A percentile compares a stretch with the other conserved stretches of the same genome.
These are phyloP conservation scores for Auriscalpium microsporum DNA, from an alignment of 768 basidiomycete genomes.

Conservation along the genomic window DNA sequence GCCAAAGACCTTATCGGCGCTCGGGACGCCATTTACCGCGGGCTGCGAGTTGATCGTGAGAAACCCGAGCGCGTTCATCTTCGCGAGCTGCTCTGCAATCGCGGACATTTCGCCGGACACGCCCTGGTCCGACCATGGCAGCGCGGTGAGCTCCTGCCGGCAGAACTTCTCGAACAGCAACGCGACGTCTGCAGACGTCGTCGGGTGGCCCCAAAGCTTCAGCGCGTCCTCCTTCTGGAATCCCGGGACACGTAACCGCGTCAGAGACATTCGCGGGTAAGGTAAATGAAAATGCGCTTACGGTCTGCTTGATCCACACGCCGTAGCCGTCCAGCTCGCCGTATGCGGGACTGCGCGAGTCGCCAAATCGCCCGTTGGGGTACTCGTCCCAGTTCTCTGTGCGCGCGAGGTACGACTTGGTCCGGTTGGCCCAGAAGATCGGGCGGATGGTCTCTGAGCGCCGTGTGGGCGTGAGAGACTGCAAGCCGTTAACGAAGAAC, in stretches of 20 bases:
- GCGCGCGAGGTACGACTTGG: slow-evolving; percentile 89
- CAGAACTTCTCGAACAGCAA: slow-evolving; percentile 83
- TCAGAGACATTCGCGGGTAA: neutral
- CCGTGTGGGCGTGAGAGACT: slow-evolving; percentile 89
- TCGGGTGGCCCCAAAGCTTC: slow-evolving; percentile 83
- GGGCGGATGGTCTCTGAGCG: slow-evolving; percentile 91
- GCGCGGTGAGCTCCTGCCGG: slow-evolving; percentile 53
- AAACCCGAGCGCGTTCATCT: slow-evolving; percentile 88
- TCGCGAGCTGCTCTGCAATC: slow-evolving; percentile 70
- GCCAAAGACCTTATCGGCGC: slow-evolving; percentile 78
- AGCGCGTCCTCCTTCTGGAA: slow-evolving; percentile 77
- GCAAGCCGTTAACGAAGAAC: slow-evolving; percentile 11
- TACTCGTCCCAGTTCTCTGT: slow-evolving; percentile 99
- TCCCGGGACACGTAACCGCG: neutral
- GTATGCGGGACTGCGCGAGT: slow-evolving; percentile 94
- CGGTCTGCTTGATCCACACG: slow-evolving; percentile 84
- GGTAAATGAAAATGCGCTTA: slow-evolving; percentile 24
- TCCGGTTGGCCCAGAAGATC: slow-evolving; percentile 98
- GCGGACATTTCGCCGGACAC: slow-evolving; percentile 74
- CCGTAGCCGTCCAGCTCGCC: slow-evolving; percentile 98
- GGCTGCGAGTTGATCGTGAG: slow-evolving; percentile 97
- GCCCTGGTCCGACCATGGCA: slow-evolving; percentile 95
- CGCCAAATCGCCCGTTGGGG: slow-evolving; percentile 97
- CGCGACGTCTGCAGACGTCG: slow-evolving; percentile 53
- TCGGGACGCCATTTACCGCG: slow-evolving; percentile 82